Conservation (phyloP, 1,284 basidiomycete genomes). For the Uromyces viciae-fabae region DNA sequence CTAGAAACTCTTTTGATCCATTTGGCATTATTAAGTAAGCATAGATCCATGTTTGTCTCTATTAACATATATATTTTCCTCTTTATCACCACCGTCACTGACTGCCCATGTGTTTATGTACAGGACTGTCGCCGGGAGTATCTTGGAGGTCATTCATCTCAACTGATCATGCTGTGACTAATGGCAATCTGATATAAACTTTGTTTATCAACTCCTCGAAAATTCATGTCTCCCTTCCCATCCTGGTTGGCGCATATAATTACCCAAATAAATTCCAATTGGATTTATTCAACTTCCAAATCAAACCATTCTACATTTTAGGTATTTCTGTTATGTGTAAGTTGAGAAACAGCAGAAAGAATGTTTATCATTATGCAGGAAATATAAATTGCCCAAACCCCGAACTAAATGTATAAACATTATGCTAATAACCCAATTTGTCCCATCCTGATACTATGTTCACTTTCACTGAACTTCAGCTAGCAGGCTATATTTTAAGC, state of each 20-base stretch:
- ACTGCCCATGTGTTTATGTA: no score
- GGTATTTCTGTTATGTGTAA: slow-evolving; percentile 41
- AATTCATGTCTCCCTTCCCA: no score
- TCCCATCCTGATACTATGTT: not conserved
- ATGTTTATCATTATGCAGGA: not conserved
- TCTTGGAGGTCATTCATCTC: slow-evolving; percentile 23
- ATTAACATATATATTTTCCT: not conserved
- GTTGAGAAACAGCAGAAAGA: not conserved
- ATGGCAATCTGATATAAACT: no score
- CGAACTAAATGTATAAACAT: not conserved
- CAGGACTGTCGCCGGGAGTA: slow-evolving; percentile 27
- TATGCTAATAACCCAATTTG: not conserved
- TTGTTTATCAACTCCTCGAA: no score
- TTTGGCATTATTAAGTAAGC: slow-evolving; percentile 5
- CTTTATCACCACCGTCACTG: not conserved
- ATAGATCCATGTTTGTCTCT: no score
- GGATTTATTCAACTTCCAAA: not conserved
- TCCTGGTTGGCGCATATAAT: no score
- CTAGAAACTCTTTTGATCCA: not conserved
- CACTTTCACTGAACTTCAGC: no score
- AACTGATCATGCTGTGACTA: no score
- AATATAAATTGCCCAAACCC: not conserved
- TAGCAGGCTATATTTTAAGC: slow-evolving; percentile 56
- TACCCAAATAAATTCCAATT: not conserved
- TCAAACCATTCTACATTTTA: not conserved